Evolutionary conservation across 768 basidiomycete genomes (phyloP).

Genomic region (Naganishia vishniacii): DNA sequence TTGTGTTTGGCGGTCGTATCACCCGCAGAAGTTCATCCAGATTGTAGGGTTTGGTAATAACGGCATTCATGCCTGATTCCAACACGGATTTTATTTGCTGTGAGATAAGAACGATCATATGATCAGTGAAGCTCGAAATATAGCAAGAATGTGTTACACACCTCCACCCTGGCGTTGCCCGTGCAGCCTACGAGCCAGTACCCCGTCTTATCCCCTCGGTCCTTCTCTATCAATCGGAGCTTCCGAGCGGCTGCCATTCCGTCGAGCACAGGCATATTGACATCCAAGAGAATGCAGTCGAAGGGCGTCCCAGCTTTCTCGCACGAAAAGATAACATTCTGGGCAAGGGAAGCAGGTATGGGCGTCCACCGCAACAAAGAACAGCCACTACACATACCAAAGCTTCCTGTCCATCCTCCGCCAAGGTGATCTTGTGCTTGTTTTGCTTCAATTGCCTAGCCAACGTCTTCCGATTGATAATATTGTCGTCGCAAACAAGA

Average conservation of each 20-base stretch:
- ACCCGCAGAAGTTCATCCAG: neutral
- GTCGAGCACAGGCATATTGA: conserved; percentile 25
- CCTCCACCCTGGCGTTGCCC: conserved; percentile 23
- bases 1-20: neutral
- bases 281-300: conserved; percentile 22
- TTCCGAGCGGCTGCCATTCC: conserved; percentile 9
- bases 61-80: conserved; percentile 23
- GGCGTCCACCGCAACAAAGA: neutral
- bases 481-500: conserved; percentile 25
- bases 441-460: conserved; percentile 18
- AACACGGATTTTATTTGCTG: conserved; percentile 23
- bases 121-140: neutral
- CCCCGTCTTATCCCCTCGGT: neutral
- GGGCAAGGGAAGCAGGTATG: neutral
- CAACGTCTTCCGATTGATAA: conserved; percentile 23
- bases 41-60: conserved; percentile 27
- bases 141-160: neutral
- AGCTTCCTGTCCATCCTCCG: conserved; percentile 25
- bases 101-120: neutral
- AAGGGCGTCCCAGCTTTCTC: conserved; percentile 23
- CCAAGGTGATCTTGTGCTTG: conserved; percentile 17
- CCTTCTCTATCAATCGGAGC: conserved; percentile 18
- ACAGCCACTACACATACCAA: conserved; percentile 11
- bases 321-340: conserved; percentile 19
- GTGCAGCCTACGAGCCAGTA: conserved; percentile 28